Base-by-base conservation (phyloP, 2,329 filamentous ascomycete genomes). In the Lecanicillium sp. region DNA sequence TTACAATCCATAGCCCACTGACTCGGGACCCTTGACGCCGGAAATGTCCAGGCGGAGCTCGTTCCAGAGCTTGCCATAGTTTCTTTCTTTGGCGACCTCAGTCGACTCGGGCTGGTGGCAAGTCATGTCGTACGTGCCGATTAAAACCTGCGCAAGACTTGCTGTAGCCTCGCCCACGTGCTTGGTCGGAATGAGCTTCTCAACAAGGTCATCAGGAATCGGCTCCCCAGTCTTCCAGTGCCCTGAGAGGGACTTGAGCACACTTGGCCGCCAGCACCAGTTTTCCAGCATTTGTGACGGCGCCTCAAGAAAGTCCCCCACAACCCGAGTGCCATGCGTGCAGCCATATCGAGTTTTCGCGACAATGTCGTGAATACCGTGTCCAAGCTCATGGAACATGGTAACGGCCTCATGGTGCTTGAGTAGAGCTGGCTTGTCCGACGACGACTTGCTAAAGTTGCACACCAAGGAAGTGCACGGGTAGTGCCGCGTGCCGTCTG, bases 351-450 rank as follows among this genome's bases (percentile, higher is more conserved):
- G 71, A 25, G 73, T 78, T 28, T 75, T 71, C 13, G 72, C 74
- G n/a, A 76, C 66, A 33, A 85, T 62, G 51, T 84, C 78, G 51
- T 84, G 80, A 40, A 84, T 84, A 18, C 78, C 81, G 52, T 84
- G 80, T 20, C 80, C 80, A 1, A 84, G 67, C 56, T 85, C 80
- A 53, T 92, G 83, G 73, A 92, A 90, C 9, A 90, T 71, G 0
- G 85, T 89, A 9, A 87, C 80, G 3, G 89, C 83, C 58, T 90
- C 84, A 39, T 85, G 80, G 53, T 90, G 85, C 69, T 89, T 88
- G 30, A 92, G 72, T 4, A 90, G 70, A 16, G 78, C 84, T 4
- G 85, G 85, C 59, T 87, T 88, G 54, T 74, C 83, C 9, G 76
- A 65, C 1, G 82, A 84, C 3, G 85, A 82, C 62, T 89, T 89